Percentiles rank a stretch among this genome's conserved stretches.
Conservation (phyloP, 495 filamentous ascomycete species). For the Pyrenopolyporus hunteri region DNA sequence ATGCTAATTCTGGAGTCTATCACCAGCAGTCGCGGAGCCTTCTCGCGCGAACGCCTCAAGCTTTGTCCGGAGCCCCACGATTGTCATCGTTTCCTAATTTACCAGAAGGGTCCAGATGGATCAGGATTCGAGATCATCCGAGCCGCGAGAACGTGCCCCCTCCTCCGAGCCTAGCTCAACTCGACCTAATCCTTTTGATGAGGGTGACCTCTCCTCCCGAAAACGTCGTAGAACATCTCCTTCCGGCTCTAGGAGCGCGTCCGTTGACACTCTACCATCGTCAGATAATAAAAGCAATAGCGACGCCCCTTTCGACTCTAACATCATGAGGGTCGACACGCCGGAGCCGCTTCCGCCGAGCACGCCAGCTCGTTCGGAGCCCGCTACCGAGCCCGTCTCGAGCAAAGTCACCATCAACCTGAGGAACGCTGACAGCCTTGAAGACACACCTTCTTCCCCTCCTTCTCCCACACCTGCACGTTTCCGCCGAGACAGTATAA, state of each 20-base stretch:
- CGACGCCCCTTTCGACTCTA: conserved; percentile 38
- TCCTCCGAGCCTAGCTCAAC: conserved; percentile 66
- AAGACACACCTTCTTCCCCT: conserved; percentile 52
- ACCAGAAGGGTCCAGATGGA: conserved; percentile 56
- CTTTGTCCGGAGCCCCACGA: conserved; percentile 44
- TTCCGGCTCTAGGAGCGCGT: conserved; percentile 50
- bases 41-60: conserved; percentile 45
- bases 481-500: conserved; percentile 38
- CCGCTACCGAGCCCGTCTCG: conserved; percentile 45
- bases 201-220: conserved; percentile 55
- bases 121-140: conserved; percentile 55
- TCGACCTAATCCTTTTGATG: conserved; percentile 63
- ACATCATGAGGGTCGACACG: conserved; percentile 50
- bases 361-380: conserved; percentile 47
- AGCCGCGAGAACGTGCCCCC: conserved; percentile 61
- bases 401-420: conserved; percentile 62
- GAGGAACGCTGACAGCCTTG: conserved; percentile 50
- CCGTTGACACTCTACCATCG: conserved; percentile 47
- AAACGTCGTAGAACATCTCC: conserved; percentile 59
- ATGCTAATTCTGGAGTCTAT: conserved; percentile 48
- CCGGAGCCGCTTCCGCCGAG: conserved; percentile 46
- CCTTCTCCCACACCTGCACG: conserved; percentile 49
- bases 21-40: conserved; percentile 44
- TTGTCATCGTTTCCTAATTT: conserved; percentile 20
- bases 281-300: conserved; percentile 23